Evolutionary conservation across 106 monocot genomes (phyloP), one percentile per base, ranked within the genome.

Genomic region (Agapanthus africanus): DNA sequence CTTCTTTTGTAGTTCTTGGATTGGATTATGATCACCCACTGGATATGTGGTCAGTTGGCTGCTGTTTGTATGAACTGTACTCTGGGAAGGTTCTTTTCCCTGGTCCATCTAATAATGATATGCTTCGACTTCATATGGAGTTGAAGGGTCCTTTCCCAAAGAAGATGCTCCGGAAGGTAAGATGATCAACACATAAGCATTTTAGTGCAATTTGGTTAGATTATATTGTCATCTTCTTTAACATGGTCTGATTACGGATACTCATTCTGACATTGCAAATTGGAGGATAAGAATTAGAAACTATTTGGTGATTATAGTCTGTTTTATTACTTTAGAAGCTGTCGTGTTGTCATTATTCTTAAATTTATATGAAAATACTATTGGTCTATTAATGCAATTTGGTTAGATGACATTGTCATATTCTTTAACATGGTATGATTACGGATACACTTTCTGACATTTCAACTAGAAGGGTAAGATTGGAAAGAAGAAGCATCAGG

Each of bases 31-130:
- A 97, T 77, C 92, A 97, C 76, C 92, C 92, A 14, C 46, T 97
- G 80, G 92, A 97, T 64, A 92, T 97, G 13, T 97, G 97, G 97
- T 97, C 97, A 59, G 89, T 97, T 71, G 97, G 97, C 44, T 97
- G 97, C 69, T 97, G 97, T 54, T 75, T 97, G 63, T 97, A 84
- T 80, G 97, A 97, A 79, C 82, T 97, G 56, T 97, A 97, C 37
- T 71, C 84, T 37, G 97, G 97, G 42, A 97, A 92, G 72, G 91
- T 97, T 50, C 67, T 97, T 22, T 97, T 97, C 70, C 97, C 97
- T 56, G 97, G 97, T 65, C 89, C 88, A 23, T 84, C 89, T 50
- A 97, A 97, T 76, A 97, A 92, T 81, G 97, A 92, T 30, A 97
- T 97, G 97, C 89, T 97, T 75, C 86, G 89, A 23, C 89, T 97